Evolutionary conservation across 352 stramenopile species (phyloP), one percentile per base, ranked within the genome.

Genomic region (Phytophthora crassamura): DNA sequence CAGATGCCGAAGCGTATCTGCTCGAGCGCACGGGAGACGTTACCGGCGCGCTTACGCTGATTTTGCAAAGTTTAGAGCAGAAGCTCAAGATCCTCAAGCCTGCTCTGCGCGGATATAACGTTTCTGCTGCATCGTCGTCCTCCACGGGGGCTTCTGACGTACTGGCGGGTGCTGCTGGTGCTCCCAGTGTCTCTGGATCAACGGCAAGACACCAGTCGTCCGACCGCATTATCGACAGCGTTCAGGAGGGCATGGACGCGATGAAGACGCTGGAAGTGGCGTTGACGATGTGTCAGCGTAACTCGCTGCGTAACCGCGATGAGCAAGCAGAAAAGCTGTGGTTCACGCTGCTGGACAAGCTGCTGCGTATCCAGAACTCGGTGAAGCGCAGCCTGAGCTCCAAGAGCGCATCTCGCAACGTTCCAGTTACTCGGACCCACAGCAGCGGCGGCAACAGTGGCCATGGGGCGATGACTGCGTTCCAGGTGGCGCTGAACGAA

Each of bases 311-410:
- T 34, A 93, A 95, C 63, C 82, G 77, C 32, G 85, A 95, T 47
- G 87, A 94, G 10, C 92, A 98, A 52, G 93, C 93, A 6, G 93
- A 97, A 60, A 95, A 98, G 54, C 79, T 98, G 10, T 98, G 94
- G 94, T 98, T 98, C 64, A 97, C 95, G 55, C 79, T 98, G 22
- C 68, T 98, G 25, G 95, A 98, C 74, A 89, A 95, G 64, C 69
- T 98, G 14, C 77, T 98, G 52, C 91, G 96, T 61, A 94, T 96
- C 48, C 96, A 98, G 66, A 92, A 92, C 22, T 89, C 95, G 9
- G 78, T 98, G 7, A 93, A 97, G 67, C 81, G 93, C 33, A 84
- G 85, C 10, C 92, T 95, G 40, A 90, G 91, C 67, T 90, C 78
- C 30, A 92, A 83, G 72, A 84, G 67, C 12, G 73, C 84, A 7